These are phyloP conservation scores for Flammula alnicola DNA, from an alignment of 1,284 basidiomycete genomes.

Conservation along the genomic window DNA sequence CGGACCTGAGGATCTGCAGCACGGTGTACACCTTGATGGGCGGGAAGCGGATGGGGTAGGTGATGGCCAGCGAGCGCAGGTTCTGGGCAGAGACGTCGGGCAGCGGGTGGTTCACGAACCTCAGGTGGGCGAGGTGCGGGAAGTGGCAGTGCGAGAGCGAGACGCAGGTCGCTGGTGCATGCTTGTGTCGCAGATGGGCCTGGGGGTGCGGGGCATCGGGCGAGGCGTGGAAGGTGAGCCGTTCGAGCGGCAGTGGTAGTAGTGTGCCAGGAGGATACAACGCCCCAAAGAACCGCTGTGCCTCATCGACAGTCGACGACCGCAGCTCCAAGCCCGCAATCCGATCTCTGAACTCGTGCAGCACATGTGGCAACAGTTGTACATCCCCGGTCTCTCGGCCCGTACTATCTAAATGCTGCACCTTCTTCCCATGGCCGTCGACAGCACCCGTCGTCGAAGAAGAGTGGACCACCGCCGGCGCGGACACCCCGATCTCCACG, in stretches of 20 bases:
- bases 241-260: conserved; percentile 1
- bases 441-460: no score
- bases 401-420: no score
- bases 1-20: conserved; percentile 21
- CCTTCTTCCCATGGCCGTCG: no score
- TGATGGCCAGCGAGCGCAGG: conserved; percentile 8
- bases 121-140: conserved; percentile 21
- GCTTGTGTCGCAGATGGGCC: conserved; percentile 3
- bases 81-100: conserved; percentile 8
- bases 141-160: conserved; percentile 12
- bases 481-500: conserved; percentile 20
- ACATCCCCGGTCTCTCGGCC: no score
- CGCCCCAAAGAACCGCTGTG: conserved; percentile 24
- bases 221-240: conserved; percentile 13
- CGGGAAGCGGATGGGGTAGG: conserved; percentile 22
- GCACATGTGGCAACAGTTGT: conserved; percentile 15
- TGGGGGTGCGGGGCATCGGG: conserved; percentile 11
- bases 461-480: not conserved
- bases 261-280: conserved; percentile 24
- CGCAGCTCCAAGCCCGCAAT: conserved; percentile 27
- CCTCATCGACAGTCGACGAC: conserved; percentile 28
- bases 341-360: conserved; percentile 22
- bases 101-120: conserved; percentile 26
- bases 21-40: conserved; percentile 23
- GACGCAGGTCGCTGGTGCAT: conserved; percentile 10